These are phyloP conservation scores for Ceratobasidium sp. DNA, from an alignment of 1,284 basidiomycete genomes.

Conservation along the genomic window DNA sequence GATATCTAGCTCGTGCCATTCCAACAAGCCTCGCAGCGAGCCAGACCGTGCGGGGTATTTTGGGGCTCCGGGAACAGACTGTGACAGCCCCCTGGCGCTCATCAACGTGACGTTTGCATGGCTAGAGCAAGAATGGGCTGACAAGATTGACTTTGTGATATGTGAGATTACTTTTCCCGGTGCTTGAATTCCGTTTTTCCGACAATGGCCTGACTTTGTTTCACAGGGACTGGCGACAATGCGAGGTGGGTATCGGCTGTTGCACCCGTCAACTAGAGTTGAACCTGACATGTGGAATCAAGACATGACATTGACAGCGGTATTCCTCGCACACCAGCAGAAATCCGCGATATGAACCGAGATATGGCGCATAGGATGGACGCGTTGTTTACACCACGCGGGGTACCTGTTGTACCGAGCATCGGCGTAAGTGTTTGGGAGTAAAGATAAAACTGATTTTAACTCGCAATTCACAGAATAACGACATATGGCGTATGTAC, in stretches of 20 bases:
- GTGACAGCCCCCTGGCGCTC: conserved; percentile 83
- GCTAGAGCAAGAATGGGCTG: conserved; percentile 81
- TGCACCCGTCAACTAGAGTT: not conserved
- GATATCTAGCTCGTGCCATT: conserved; percentile 70
- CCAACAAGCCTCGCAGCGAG: conserved; percentile 60
- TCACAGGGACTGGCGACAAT: conserved; percentile 90
- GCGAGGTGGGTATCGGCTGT: conserved; percentile 67
- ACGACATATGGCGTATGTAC: conserved; percentile 85
- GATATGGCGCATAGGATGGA: conserved; percentile 77
- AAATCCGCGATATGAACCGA: conserved; percentile 84
- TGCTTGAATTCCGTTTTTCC: not conserved
- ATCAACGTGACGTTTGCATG: conserved; percentile 86
- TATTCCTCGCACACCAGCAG: conserved; percentile 79
- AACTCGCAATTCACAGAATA: conserved; percentile 68
- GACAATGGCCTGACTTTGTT: not conserved
- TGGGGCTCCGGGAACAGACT: conserved; percentile 78
- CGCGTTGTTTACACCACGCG: conserved; percentile 70
- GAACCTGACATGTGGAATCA: conserved; percentile 22
- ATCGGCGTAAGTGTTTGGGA: conserved; percentile 63
- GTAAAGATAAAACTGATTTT: not conserved
- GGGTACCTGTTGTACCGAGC: conserved; percentile 85
- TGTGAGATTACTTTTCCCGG: conserved; percentile 61
- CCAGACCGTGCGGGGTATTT: conserved; percentile 62
- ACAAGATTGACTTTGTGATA: conserved; percentile 90
- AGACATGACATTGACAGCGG: conserved; percentile 91